Base-by-base conservation (phyloP, 495 filamentous ascomycete genomes). In the Xylaria venustula region DNA sequence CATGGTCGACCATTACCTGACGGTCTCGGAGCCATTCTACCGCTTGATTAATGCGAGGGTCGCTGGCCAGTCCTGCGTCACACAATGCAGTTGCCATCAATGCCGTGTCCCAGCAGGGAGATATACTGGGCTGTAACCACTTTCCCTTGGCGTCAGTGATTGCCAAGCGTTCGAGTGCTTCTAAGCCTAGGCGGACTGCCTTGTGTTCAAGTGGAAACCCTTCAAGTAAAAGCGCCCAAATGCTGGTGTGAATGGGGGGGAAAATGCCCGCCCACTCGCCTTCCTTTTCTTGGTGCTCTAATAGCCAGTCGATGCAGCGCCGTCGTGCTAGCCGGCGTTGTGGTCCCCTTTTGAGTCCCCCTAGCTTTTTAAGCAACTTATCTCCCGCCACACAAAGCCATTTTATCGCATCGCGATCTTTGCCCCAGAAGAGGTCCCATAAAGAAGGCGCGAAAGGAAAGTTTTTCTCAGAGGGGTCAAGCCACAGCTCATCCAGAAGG, bases 401-500 rank as follows among this genome's bases (percentile, higher is more conserved):
- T 0, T 49, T 60, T 12, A 66, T 60, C 50, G 17, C 20, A 12
- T 53, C 50, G 11, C 30, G 30, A 11, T 53, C 8, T 30, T 19
- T 11, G 14, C 50, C 50, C 54, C 30, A 67, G n/a, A 1, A 34
- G 11, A 34, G 30, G 11, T 64, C 41, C 34, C 20, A 54, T 6
- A 71, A 34, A 0, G 65, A 25, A 1, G 12, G 44, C 7, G 51
- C 30, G 52, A 74, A 75, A 1, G 73, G 64, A 1, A 73, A 64
- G 7, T 30, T 52, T 47, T 80, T 79, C 14, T 65, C 50, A 0
- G 11, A 40, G 0, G 67, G 66, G 23, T 75, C 56, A 7, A 53
- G 28, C 77, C 78, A 79, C 4, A 80, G 63, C 36, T 78, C 77
- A 41, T 80, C 76, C 9, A 80, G 57, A 47, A 67, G 77, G 41